Evolutionary conservation across 305 asterid species (phyloP), one percentile per base, ranked within the genome.

Genomic region (Withania somnifera): DNA sequence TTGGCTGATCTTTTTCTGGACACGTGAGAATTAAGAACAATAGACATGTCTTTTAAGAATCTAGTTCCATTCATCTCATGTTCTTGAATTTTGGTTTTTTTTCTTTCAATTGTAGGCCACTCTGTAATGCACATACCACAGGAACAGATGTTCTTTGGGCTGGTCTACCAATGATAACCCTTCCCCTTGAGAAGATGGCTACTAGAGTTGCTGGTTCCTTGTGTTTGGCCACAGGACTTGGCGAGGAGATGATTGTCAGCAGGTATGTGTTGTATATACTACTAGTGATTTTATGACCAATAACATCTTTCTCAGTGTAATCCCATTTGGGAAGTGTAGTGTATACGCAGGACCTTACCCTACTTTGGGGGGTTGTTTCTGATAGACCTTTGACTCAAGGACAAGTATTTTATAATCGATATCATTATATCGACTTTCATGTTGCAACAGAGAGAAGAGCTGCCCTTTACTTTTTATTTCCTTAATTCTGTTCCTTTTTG

Each of bases 131-230:
- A 51, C 99, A 96, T 85, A 96, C 99, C 34, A 94, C 99, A 1
- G 99, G 99, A 75, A 96, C 99, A n/a, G 99, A 96, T 85, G 85
- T 96, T 88, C 98, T 96, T 84, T 96, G 99, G 99, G 99, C 99
- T 50, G 99, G 99, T 77, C 89, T 96, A 78, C 99, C 99, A 24
- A 92, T 96, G 95, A 77, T 96, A 60, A 96, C 99, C 60, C 97
- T 96, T 84, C 97, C 99, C 68, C 98, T 96, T 14, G 98, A 96
- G 95, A 96, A 96, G 83, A 96, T 96, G 99, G 99, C 99, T 34
- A 96, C 99, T 36, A 88, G 99, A 86, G 99, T 96, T 80, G 99
- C 99, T 85, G 99, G 98, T 82, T 96, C 99, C 60, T 89, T 96
- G 85, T 94, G 98, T 87, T 88, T 96, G 91, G 99, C 99, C 66